Evolutionary conservation across 225 moss, liverwort and hornwort species (phyloP).

Genomic region (Bryoerythrophyllum caledonicum): DNA sequence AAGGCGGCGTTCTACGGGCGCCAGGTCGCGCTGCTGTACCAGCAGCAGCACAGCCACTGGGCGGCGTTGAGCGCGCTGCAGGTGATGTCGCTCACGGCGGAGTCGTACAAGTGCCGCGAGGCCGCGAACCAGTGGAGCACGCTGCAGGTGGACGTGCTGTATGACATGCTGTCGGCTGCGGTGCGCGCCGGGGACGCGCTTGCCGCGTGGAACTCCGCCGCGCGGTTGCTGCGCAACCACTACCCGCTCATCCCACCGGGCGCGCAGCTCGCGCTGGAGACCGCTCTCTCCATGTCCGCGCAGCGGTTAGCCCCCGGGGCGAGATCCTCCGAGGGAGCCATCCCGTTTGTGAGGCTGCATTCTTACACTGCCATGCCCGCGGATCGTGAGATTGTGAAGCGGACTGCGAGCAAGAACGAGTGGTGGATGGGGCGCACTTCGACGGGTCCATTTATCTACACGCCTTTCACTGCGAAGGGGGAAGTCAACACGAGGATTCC

Average conservation of each 20-base stretch:
- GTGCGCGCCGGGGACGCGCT: constrained; percentile 95
- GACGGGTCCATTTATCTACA: constrained; percentile 96
- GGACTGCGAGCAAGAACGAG: constrained; percentile 63
- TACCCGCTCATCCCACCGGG: constrained; percentile 89
- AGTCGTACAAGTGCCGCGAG: constrained; percentile 70
- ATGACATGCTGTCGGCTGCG: constrained; percentile 93
- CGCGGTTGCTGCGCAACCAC: constrained; percentile 84
- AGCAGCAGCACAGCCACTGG: constrained; percentile 98
- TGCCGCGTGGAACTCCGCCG: constrained; percentile 96
- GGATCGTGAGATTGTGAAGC: constrained; percentile 92
- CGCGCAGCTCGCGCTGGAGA: constrained; percentile 76
- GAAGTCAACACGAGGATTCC: constrained; percentile 61
- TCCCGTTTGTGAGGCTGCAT: constrained; percentile 91
- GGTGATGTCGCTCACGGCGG: constrained; percentile 88
- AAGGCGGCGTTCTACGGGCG: constrained; percentile 96
- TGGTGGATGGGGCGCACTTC: constrained; percentile 95
- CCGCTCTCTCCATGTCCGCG: constrained; percentile 79
- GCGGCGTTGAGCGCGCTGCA: constrained; percentile 94
- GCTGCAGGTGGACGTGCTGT: constrained; percentile 94
- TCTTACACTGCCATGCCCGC: constrained; percentile 76
- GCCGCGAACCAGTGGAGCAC: constrained; percentile 80
- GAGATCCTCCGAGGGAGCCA: constrained; percentile 81
- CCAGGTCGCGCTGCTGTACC: constrained; percentile 95
- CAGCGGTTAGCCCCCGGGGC: constrained; percentile 87
- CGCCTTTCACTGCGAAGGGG: constrained; percentile 80